phyloP scores from a whole-genome alignment of 768 basidiomycete species.

The Leccinum imitatum region DNA sequence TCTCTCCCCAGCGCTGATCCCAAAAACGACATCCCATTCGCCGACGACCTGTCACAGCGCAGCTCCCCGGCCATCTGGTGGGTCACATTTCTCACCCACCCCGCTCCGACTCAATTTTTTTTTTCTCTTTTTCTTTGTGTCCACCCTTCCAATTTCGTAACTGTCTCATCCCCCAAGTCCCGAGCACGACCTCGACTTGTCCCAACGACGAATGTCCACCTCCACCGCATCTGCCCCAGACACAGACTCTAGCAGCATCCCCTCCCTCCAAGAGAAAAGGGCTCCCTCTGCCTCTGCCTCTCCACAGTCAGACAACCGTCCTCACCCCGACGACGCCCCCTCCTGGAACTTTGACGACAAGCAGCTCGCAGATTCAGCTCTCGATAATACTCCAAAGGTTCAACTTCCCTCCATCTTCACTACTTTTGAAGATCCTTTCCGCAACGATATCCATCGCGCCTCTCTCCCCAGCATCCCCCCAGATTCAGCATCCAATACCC shows the following conservation, averaged over 20 bases:
- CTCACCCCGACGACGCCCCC: conserved; percentile 33
- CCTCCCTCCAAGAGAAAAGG: conserved; percentile 61
- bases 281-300: conserved; percentile 49
- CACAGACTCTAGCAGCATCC: conserved; percentile 53
- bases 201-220: conserved; percentile 70
- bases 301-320: conserved; percentile 49
- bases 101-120: conserved; percentile 17
- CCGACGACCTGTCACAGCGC: conserved; percentile 48
- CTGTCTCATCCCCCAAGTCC: conserved; percentile 30
- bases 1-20: conserved; percentile 35
- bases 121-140: conserved; percentile 13
- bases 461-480: conserved; percentile 63
- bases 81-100: conserved; percentile 26
- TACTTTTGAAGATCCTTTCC: conserved; percentile 59
- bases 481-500: conserved; percentile 40
- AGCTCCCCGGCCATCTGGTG: conserved; percentile 49
- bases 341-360: conserved; percentile 37
- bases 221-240: conserved; percentile 69
- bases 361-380: conserved; percentile 38
- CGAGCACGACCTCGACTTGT: conserved; percentile 51
- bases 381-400: conserved; percentile 48
- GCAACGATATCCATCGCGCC: conserved; percentile 56
- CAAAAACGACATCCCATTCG: conserved; percentile 42
- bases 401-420: conserved; percentile 76
- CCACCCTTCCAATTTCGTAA: conserved; percentile 9